phyloP scores from a whole-genome alignment of 805 yeast species.

The Saccharomycopsis malanga region DNA sequence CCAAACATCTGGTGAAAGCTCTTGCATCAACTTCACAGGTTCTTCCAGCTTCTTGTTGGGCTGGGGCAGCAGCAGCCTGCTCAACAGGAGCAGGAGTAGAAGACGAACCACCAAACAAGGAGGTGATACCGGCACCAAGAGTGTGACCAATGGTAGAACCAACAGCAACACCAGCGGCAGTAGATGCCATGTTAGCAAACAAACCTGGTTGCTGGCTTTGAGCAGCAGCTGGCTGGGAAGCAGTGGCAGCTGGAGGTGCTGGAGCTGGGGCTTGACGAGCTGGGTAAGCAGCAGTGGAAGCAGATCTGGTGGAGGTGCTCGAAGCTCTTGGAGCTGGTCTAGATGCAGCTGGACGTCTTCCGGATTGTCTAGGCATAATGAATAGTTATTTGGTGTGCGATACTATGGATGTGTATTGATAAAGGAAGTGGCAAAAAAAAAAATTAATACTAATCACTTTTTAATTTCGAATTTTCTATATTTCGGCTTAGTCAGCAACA shows the following conservation, averaged over 20 bases:
- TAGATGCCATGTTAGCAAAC: constrained; percentile 95
- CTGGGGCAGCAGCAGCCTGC: constrained; percentile 31
- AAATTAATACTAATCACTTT: no score
- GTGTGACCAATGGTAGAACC: constrained; percentile 98
- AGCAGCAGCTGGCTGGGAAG: constrained; percentile 40
- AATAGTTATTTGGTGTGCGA: not conserved
- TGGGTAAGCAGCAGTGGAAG: constrained; percentile 60
- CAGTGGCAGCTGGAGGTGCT: constrained; percentile 41
- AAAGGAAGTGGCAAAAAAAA: no score
- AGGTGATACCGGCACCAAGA: constrained; percentile 86
- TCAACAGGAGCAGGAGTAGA: constrained; percentile 42
- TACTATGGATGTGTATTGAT: not conserved
- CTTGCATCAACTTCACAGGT: constrained; percentile 91
- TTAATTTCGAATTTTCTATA: no score
- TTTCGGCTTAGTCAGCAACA: no score
- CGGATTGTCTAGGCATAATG: constrained; percentile 41
- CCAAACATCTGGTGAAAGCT: constrained; percentile 90
- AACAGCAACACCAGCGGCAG: constrained; percentile 99
- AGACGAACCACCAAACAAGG: constrained; percentile 79
- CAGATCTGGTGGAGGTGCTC: constrained; percentile 54
- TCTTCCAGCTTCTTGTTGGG: constrained; percentile 38
- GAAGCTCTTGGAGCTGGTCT: constrained; percentile 39
- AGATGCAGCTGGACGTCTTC: constrained; percentile 29
- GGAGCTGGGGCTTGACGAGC: constrained; percentile 40
- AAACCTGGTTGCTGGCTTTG: constrained; percentile 72